Evolutionary conservation across 345 rosid genomes (phyloP).

Genomic region (Moringa oleifera): DNA sequence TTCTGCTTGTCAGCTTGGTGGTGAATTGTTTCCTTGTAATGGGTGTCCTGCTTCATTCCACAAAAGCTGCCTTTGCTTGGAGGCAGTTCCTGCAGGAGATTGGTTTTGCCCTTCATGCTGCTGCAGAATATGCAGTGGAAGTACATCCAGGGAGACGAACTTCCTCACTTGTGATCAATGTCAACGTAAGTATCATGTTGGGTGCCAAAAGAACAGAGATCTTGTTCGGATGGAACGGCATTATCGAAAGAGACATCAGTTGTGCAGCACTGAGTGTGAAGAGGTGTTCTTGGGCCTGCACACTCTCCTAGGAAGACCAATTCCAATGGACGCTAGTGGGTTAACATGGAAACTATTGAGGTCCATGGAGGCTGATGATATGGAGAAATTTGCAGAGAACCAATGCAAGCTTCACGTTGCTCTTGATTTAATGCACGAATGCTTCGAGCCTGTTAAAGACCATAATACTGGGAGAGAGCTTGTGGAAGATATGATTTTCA

Average conservation of each 20-base stretch:
- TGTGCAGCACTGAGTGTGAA: conserved; percentile 53
- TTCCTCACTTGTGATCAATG: conserved; percentile 51
- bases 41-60: conserved; percentile 53
- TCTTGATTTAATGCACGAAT: conserved; percentile 59
- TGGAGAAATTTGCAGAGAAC: conserved; percentile 25
- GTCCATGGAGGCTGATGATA: conserved; percentile 18
- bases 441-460: conserved; percentile 62
- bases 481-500: conserved; percentile 51
- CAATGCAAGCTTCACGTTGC: conserved; percentile 45
- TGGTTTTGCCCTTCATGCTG: conserved; percentile 87
- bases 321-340: conserved; percentile 30
- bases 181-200: conserved; percentile 43
- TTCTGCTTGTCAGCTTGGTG: conserved; percentile 43
- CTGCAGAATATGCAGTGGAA: conserved; percentile 45
- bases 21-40: conserved; percentile 52
- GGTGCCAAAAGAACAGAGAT: conserved; percentile 24
- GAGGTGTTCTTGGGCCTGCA: conserved; percentile 31
- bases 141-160: not conserved
- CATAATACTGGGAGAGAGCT: conserved; percentile 47
- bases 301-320: conserved; percentile 43
- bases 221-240: conserved; percentile 16
- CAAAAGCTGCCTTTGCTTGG: conserved; percentile 40
- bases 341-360: conserved; percentile 63
- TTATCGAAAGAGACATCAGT: conserved; percentile 28
- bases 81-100: conserved; percentile 48